Evolutionary conservation across 1,139 yeast genomes (phyloP).

Genomic region (Zhuliangozyma blackwelliae): DNA sequence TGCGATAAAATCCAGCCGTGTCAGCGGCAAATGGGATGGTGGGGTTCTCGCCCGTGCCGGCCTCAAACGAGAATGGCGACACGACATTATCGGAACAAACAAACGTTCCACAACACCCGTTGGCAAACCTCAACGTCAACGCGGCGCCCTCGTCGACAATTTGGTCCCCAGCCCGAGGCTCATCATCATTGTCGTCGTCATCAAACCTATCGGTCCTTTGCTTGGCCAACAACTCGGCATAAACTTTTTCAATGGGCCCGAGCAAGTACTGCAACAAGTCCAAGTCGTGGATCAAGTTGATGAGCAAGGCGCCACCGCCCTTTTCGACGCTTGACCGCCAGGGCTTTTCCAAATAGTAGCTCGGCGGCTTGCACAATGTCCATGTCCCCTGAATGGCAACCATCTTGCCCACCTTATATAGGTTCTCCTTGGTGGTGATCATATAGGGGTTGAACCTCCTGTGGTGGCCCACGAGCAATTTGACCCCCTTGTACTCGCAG

Average conservation of each 20-base stretch:
- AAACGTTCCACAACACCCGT: conserved; percentile 36
- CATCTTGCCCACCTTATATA: conserved; percentile 26
- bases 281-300: conserved; percentile 38
- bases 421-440: conserved; percentile 26
- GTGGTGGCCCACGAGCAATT: conserved; percentile 37
- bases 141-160: conserved; percentile 41
- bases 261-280: conserved; percentile 34
- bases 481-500: conserved; percentile 18
- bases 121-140: conserved; percentile 27
- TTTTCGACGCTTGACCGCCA: conserved; percentile 31
- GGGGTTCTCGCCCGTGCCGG: conserved; percentile 42
- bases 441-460: conserved; percentile 28
- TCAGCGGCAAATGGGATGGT: conserved; percentile 26
- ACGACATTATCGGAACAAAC: conserved; percentile 37
- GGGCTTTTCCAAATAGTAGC: conserved; percentile 27
- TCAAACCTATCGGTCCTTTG: conserved; percentile 18
- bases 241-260: conserved; percentile 36
- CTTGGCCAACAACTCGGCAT: conserved; percentile 32
- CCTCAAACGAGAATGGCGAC: conserved; percentile 38
- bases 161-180: conserved; percentile 10
- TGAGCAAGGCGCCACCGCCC: conserved; percentile 39
- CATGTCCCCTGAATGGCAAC: conserved; percentile 40
- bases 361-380: conserved; percentile 32
- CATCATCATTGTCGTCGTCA: conserved; percentile 7
- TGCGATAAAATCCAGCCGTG: conserved; percentile 31